phyloP scores from a whole-genome alignment of 2,329 filamentous ascomycete species.

The Xylaria sp. region DNA sequence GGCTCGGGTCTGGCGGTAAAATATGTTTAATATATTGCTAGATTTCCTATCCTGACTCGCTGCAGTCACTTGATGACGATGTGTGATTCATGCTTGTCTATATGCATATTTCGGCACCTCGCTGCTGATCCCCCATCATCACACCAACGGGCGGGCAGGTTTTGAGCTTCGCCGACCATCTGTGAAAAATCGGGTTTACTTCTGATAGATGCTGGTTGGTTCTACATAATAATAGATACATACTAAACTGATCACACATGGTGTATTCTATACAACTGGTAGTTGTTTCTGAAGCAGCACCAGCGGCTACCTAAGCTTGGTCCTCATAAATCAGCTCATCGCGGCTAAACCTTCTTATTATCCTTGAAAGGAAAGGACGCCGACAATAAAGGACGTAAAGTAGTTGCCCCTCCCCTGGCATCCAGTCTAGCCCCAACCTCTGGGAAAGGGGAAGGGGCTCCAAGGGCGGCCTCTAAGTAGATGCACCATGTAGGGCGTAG shows the following conservation, averaged over 20 bases:
- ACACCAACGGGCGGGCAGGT: neutral
- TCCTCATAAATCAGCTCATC: neutral
- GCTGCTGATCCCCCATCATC: neutral
- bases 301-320: neutral
- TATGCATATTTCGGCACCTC: constrained; percentile 7
- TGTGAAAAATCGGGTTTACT: neutral
- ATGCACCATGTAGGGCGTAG: constrained; percentile 10
- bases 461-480: constrained; percentile 15
- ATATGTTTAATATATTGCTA: neutral
- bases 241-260: neutral
- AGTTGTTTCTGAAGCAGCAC: neutral
- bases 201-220: neutral
- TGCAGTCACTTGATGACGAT: neutral
- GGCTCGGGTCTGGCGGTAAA: neutral
- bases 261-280: neutral
- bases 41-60: neutral
- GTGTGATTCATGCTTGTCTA: neutral
- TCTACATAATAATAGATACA: neutral
- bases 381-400: neutral
- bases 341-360: neutral
- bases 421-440: neutral
- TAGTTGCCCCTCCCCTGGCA: neutral
- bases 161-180: constrained; percentile 5
- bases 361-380: neutral
- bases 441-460: neutral